Percentiles rank a stretch among this genome's conserved stretches.
phyloP scores from a whole-genome alignment of 2,329 filamentous ascomycete species.

The Gaeumannomyces sp. region DNA sequence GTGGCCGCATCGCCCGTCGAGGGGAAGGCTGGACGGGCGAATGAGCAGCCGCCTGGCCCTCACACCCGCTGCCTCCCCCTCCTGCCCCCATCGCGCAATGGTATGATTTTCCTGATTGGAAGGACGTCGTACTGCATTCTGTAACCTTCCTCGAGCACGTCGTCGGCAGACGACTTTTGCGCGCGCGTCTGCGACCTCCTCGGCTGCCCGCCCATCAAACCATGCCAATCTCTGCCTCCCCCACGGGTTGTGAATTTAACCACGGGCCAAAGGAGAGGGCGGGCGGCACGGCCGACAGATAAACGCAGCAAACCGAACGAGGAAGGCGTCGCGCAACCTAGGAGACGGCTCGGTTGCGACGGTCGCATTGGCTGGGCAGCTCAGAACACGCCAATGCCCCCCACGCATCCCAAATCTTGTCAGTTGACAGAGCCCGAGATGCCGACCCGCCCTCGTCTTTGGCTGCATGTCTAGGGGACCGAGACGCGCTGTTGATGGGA shows the following conservation, averaged over 20 bases:
- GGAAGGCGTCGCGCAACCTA: neutral
- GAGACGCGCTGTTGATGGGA: neutral
- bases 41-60: neutral
- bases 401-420: neutral
- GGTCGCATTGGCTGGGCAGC: neutral
- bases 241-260: neutral
- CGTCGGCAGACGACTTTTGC: too few species aligned
- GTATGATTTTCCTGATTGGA: slow-evolving; percentile 4
- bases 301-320: neutral
- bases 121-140: slow-evolving; percentile 6
- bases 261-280: neutral
- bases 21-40: neutral
- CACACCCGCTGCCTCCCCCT: neutral
- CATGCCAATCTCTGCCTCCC: neutral
- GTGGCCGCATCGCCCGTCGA: neutral
- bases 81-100: neutral
- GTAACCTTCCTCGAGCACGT: neutral
- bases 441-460: neutral
- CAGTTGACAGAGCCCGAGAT: neutral
- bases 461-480: neutral
- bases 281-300: neutral
- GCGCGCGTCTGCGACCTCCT: neutral
- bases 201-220: neutral
- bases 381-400: neutral
- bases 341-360: neutral